Evolutionary conservation across 768 basidiomycete species (phyloP).

Genomic region (Tricholoma bakamatsutake): DNA sequence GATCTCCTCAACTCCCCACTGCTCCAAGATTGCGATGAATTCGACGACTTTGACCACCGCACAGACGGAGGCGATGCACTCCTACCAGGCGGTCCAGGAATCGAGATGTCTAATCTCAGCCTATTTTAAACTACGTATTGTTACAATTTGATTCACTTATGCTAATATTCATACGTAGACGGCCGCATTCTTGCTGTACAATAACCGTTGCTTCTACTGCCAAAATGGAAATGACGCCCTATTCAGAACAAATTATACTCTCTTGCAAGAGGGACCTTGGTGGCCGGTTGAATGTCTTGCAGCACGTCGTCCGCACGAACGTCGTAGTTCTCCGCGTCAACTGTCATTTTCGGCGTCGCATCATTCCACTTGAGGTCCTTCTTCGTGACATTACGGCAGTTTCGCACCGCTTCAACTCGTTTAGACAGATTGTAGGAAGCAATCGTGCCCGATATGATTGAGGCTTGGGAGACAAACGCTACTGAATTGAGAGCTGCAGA

Average conservation of each 20-base stretch:
- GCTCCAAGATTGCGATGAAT: conserved; percentile 16
- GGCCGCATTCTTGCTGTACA: neutral
- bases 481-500: conserved; percentile 84
- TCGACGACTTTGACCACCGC: conserved; percentile 12
- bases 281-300: conserved; percentile 72
- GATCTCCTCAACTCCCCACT: conserved; percentile 13
- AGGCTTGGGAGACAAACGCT: conserved; percentile 77
- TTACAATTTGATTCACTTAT: neutral
- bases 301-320: conserved; percentile 78
- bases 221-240: neutral
- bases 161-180: neutral
- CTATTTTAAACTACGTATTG: conserved; percentile 2
- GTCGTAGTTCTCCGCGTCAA: conserved; percentile 90
- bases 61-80: neutral
- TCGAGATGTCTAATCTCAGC: conserved; percentile 3
- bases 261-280: conserved; percentile 58
- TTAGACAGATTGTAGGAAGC: conserved; percentile 67
- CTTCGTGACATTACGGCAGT: conserved; percentile 75
- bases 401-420: conserved; percentile 64
- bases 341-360: conserved; percentile 71
- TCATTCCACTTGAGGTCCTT: conserved; percentile 94
- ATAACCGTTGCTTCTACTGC: neutral
- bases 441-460: conserved; percentile 54
- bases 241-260: conserved; percentile 77
- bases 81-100: conserved; percentile 1